Evolutionary conservation across 495 filamentous ascomycete species (phyloP).

Genomic region (Aspergillus bridgeri): DNA sequence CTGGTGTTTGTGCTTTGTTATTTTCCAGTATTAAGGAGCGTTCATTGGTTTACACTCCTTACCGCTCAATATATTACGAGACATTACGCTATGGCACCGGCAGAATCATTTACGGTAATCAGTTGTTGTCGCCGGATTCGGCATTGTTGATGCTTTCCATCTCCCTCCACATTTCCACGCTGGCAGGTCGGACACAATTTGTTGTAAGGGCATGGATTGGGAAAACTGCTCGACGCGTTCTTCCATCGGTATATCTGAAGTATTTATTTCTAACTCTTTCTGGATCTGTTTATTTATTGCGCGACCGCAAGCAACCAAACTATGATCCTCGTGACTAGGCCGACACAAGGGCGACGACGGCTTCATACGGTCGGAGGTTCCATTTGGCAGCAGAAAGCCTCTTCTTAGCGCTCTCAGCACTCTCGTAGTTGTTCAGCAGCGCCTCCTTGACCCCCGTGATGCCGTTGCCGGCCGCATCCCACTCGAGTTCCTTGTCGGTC

Average conservation of each 20-base stretch:
- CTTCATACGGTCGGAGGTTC: conserved; percentile 40
- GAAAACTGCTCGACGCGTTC: background rate
- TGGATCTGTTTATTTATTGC: background rate
- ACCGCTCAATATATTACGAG: no score
- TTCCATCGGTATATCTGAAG: background rate
- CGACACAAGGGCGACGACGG: conserved; percentile 22
- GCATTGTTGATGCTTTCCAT: background rate
- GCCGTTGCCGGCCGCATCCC: conserved; percentile 38
- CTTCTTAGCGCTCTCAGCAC: conserved; percentile 16
- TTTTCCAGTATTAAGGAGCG: no score
- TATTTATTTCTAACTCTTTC: background rate
- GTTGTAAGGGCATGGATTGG: no score
- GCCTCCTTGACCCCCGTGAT: conserved; percentile 32
- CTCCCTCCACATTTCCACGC: background rate
- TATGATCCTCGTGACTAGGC: background rate
- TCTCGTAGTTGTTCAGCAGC: conserved; percentile 42
- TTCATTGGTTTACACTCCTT: no score
- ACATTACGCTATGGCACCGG: no score
- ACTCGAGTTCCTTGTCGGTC: conserved; percentile 35
- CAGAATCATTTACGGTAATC: no score
- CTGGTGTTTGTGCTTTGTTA: background rate
- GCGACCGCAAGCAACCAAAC: background rate
- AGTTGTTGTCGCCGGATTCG: background rate
- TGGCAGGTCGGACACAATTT: no score
- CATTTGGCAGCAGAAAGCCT: conserved; percentile 30